Evolutionary conservation across 805 yeast species (phyloP).

Genomic region (Saccharomycopsis sp.): DNA sequence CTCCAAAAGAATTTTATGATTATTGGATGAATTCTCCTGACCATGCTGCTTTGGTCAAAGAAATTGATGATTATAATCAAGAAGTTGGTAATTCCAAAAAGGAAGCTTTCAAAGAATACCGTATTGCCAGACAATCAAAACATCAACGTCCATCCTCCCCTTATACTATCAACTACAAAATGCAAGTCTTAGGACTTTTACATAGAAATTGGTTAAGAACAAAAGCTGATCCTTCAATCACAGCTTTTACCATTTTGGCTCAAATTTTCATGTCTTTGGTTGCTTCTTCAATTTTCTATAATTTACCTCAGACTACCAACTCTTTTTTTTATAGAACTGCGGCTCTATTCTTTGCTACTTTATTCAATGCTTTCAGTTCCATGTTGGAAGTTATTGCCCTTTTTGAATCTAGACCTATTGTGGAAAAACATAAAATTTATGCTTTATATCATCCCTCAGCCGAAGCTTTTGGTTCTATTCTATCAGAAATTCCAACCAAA

Average conservation of each 20-base stretch:
- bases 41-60: constrained; percentile 28
- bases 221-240: constrained; percentile 39
- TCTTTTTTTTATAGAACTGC: constrained; percentile 50
- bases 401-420: constrained; percentile 45
- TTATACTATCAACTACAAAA: constrained; percentile 38
- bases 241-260: constrained; percentile 32
- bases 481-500: constrained; percentile 44
- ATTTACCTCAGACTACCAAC: constrained; percentile 31
- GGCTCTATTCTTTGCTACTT: constrained; percentile 54
- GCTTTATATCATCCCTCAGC: constrained; percentile 52
- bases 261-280: constrained; percentile 45
- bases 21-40: constrained; percentile 39
- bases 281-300: constrained; percentile 48
- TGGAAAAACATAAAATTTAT: constrained; percentile 47
- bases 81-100: constrained; percentile 18
- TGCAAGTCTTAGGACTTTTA: constrained; percentile 40
- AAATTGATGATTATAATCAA: constrained; percentile 29
- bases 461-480: constrained; percentile 43
- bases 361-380: constrained; percentile 54
- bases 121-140: constrained; percentile 41
- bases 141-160: constrained; percentile 38
- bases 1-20: constrained; percentile 41
- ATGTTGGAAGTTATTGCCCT: constrained; percentile 45
- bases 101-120: constrained; percentile 28
- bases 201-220: constrained; percentile 39